Conservation (phyloP, 2,329 filamentous ascomycete genomes). For the Paraphaeosphaeria sporulosa region DNA sequence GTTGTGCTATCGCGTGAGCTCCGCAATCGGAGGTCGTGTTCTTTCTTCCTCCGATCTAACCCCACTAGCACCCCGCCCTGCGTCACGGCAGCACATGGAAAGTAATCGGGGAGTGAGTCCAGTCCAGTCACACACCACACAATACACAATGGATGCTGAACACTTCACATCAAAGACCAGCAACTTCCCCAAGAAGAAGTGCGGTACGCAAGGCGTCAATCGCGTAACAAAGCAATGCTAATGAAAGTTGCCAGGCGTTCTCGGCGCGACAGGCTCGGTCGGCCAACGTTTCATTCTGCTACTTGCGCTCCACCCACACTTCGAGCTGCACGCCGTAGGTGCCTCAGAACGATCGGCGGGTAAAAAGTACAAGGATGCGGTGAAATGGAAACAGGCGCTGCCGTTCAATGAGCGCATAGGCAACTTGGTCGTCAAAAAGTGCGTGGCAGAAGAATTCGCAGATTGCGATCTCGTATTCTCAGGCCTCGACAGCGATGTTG, state of each 20-base stretch:
- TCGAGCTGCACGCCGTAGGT: constrained; percentile 86
- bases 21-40: constrained; percentile 36
- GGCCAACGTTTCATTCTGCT: constrained; percentile 95
- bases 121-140: constrained; percentile 10
- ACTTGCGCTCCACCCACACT: constrained; percentile 84
- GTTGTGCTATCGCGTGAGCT: constrained; percentile 15
- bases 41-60: constrained; percentile 1
- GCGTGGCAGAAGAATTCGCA: constrained; percentile 79
- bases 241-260: constrained; percentile 60
- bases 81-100: constrained; percentile 23
- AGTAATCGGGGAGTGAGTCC: constrained; percentile 25
- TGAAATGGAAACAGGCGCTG: constrained; percentile 89
- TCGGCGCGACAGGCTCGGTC: constrained; percentile 92
- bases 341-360: constrained; percentile 88
- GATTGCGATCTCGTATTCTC: constrained; percentile 96
- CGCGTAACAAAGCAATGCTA: neutral
- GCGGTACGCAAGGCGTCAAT: constrained; percentile 57
- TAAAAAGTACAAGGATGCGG: constrained; percentile 94
- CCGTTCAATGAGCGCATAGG: constrained; percentile 80
- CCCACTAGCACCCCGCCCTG: constrained; percentile 33
- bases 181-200: constrained; percentile 61
- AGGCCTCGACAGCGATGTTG: constrained; percentile 90
- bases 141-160: constrained; percentile 51
- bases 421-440: constrained; percentile 84
- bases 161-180: constrained; percentile 49